phyloP scores from a whole-genome alignment of 768 basidiomycete genomes.

The Amanita subjunquillea region DNA sequence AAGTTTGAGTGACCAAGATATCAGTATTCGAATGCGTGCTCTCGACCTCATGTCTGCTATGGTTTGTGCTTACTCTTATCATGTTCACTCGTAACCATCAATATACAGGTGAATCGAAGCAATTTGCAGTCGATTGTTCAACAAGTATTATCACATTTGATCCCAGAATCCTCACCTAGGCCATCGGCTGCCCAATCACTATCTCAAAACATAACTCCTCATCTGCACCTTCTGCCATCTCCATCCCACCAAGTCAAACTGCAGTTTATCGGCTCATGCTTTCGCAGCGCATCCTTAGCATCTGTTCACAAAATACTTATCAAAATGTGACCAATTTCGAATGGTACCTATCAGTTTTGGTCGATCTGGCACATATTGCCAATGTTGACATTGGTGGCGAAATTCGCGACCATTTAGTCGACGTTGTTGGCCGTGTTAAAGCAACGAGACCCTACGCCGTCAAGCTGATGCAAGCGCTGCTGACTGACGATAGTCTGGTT shows the following conservation, averaged over 20 bases:
- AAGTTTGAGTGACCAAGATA: slow-evolving; percentile 87
- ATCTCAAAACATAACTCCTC: slow-evolving; percentile 27
- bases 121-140: slow-evolving; percentile 88
- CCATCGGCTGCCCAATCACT: slow-evolving; percentile 58
- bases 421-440: slow-evolving; percentile 75
- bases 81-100: slow-evolving; percentile 1
- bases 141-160: slow-evolving; percentile 81
- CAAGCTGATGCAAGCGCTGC: slow-evolving; percentile 68
- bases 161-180: slow-evolving; percentile 42
- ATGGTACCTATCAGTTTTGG: slow-evolving; percentile 93
- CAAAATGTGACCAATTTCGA: slow-evolving; percentile 88
- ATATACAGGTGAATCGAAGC: slow-evolving; percentile 61
- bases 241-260: slow-evolving; percentile 53
- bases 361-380: slow-evolving; percentile 85
- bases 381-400: slow-evolving; percentile 67
- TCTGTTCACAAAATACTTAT: slow-evolving; percentile 78
- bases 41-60: slow-evolving; percentile 91
- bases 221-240: slow-evolving; percentile 20
- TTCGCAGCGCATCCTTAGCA: slow-evolving; percentile 72
- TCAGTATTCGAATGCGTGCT: slow-evolving; percentile 93
- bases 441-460: slow-evolving; percentile 73
- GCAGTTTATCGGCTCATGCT: slow-evolving; percentile 81
- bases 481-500: slow-evolving; percentile 71
- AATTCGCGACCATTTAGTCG: slow-evolving; percentile 78
- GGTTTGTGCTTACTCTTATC: slow-evolving; percentile 33